A percentile compares a stretch with the other conserved stretches of the same genome.
These are phyloP conservation scores for Tulasnella sp. DNA, from an alignment of 768 basidiomycete species.

Conservation along the genomic window DNA sequence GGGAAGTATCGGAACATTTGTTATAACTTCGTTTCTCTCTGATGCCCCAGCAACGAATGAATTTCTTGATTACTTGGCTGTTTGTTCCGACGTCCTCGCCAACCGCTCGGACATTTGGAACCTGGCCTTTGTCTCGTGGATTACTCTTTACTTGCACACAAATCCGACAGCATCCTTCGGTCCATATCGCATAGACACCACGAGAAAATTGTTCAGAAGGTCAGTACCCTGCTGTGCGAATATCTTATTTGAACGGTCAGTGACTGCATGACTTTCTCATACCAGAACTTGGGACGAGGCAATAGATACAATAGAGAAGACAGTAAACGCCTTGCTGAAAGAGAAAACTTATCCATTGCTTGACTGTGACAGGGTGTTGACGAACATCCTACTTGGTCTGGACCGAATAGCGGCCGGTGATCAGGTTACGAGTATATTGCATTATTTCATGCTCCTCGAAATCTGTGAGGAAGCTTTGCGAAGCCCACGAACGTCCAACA, in stretches of 20 bases:
- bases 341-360: neutral
- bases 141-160: neutral
- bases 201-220: neutral
- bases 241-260: too few species aligned
- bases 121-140: neutral
- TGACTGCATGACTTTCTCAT: neutral
- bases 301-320: neutral
- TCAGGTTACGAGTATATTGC: neutral
- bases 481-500: neutral
- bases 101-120: neutral
- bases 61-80: neutral
- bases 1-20: too few species aligned
- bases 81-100: neutral
- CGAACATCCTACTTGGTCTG: neutral
- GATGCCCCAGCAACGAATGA: slow-evolving; percentile 35
- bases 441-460: neutral
- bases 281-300: neutral
- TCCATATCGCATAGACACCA: slow-evolving; percentile 36
- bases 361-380: neutral
- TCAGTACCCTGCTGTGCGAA: neutral
- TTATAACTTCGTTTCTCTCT: too few species aligned
- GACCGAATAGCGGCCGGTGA: neutral
- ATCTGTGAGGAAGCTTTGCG: neutral
- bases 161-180: neutral
- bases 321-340: neutral